These are phyloP conservation scores for Suillus occidentalis DNA, from an alignment of 768 basidiomycete genomes.

Conservation along the genomic window DNA sequence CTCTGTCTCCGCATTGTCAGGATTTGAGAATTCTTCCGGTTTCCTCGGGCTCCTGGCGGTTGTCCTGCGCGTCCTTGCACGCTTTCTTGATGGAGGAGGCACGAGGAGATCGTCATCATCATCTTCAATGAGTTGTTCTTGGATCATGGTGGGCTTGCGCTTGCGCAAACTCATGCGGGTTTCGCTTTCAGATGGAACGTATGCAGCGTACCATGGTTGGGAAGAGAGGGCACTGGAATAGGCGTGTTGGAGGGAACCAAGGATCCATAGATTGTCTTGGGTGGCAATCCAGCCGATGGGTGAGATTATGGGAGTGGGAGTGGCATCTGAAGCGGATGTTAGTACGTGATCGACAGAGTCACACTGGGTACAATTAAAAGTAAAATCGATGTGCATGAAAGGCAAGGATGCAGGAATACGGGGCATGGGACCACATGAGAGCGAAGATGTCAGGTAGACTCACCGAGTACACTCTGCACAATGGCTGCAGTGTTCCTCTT, in stretches of 20 bases:
- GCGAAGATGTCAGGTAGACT: conserved; percentile 25
- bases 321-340: conserved; percentile 21
- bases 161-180: conserved; percentile 34
- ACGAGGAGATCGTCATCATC: conserved; percentile 31
- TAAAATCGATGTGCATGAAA: background rate
- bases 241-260: conserved; percentile 30
- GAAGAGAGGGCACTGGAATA: conserved; percentile 25
- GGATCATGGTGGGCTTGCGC: conserved; percentile 28
- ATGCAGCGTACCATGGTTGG: conserved; percentile 30
- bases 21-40: conserved; percentile 6
- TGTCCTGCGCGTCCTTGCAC: conserved; percentile 28
- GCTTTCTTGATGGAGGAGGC: conserved; percentile 31
- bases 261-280: conserved; percentile 36
- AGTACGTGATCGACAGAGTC: background rate
- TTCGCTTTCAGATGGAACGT: conserved; percentile 31
- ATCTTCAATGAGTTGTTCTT: conserved; percentile 23
- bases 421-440: too few species aligned
- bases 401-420: background rate
- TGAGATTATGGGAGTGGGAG: conserved; percentile 33
- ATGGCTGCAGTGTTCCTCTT: conserved; percentile 49
- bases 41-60: conserved; percentile 10
- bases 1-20: conserved; percentile 10
- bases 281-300: conserved; percentile 36
- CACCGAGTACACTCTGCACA: conserved; percentile 56
- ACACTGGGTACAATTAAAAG: background rate